Base-by-base conservation (phyloP, 805 yeast species). In the Candida ovalis region DNA sequence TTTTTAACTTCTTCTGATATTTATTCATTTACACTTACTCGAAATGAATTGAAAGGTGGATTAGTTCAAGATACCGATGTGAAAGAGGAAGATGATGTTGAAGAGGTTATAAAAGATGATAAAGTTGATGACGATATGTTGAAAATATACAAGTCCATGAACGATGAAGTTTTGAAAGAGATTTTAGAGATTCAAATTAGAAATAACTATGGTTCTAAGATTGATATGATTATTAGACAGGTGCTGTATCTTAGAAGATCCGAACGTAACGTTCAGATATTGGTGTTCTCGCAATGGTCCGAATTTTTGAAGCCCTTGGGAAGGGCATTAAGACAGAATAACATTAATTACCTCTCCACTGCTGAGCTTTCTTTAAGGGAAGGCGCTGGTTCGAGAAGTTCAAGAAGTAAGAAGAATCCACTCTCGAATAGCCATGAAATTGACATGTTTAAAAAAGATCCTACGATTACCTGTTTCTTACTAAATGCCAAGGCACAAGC, bases 241-340 rank as follows among this genome's bases (percentile, higher is more conserved):
- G 77, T 86, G 4, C 63, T 82, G 12, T 86, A 83, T 71, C 67
- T 92, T 44, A 78, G 80, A 44, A 61, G 72, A 3, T 66, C 73
- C 22, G 84, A 86, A 32, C 76, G 79, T 0, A 66, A 71, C 0
- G 88, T 84, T 4, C 97, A 94, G 65, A 84, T 92, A 39, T 84
- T 94, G 12, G 68, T 94, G 0, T 94, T 88, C 61, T 89, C 97
- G 18, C 98, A 91, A 63, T 92, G 96, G 91, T 75, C 81, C 22
- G 88, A 81, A 32, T 78, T 91, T 65, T 66, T 94, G 37, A 75
- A 73, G 36, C 74, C 88, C 19, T 63, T 94, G 25, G 82, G 84
- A 0, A 70, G 75, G 24, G 91, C 96, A 0, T 70, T 92, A 50
- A 72, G 69, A 19, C 73, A 75, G 38, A 82, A 85, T 52, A 75